Base-by-base conservation (phyloP, 2,329 filamentous ascomycete species). In the Juglanconis sp. region DNA sequence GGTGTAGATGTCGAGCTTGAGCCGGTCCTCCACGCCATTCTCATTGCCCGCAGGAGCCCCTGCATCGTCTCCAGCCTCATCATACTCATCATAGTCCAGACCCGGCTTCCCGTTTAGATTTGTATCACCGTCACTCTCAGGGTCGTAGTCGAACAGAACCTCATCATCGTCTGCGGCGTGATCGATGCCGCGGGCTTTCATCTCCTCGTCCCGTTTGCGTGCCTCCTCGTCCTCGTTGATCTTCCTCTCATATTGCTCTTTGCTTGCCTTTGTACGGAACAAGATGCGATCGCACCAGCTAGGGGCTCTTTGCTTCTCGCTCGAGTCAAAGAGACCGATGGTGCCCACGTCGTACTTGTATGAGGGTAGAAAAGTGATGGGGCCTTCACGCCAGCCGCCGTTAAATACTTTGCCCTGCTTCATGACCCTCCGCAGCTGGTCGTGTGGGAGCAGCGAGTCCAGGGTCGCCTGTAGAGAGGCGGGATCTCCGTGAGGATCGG, bases 331-430 rank as follows among this genome's bases (percentile, higher is more conserved):
- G 35, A 92, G 83, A 2, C 91, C 91, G 36, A 96, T 86, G 35
- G 90, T 96, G n/a, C 95, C 95, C 34, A 96, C 81, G 69, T 99
- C 96, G 67, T 99, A 99, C 73, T 99, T 99, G 75, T 99, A 99
- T 0, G 95, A 96, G 1, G 95, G 95, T 15, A 98, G 73, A 69
- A 99, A 99, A 1, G 85, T 85, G 59, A 99, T 93, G 0, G 86
- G 81, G 0, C 93, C 95, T 78, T 99, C 95, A 54, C 84, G 83
- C 93, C 95, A 99, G 1, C 93, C 94, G 63, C 96, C 91, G 62
- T 96, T 86, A 64, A 99, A 96, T 0, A 87, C 87, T 70, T 90
- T 95, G n/a, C 86, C 83, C 44, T 85, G 77, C 65, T 83, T 86
- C 67, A 96, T 92, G 61, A 91, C 84, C 59, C 87, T 83, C 4